Evolutionary conservation across 1,284 basidiomycete genomes (phyloP), one percentile per base, ranked within the genome.

Genomic region (Tremellales sp.): DNA sequence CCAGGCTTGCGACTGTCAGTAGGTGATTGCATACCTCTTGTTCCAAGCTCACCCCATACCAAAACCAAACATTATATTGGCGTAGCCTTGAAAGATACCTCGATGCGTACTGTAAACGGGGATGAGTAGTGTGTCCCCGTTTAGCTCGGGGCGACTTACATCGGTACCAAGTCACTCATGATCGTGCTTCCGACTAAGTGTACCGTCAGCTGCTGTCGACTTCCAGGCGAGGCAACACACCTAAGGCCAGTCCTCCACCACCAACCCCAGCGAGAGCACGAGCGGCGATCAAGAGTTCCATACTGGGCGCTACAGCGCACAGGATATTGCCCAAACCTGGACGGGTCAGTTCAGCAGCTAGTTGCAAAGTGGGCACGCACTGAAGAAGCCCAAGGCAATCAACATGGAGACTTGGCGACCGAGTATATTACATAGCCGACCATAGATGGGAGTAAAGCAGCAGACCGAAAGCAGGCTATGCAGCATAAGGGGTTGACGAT

Each of bases 391-490:
- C 48, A 92, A 72, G 5, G 83, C 89, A 35, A 89, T 73, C 53
- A 93, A 75, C 54, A 74, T 70, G 1, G 72, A 85, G 32, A 84
- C 82, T 72, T 86, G 87, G 40, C 90, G 79, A 16, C 89, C 89
- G 57, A 94, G 73, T 58, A 92, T 89, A 72, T 93, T 87, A 53
- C 86, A 83, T 48, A 94, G 76, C 49, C 88, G 81, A 38, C 90
- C 87, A 75, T 91, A 92, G 57, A 92, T 75, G 47, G 88, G 88
- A 16, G 87, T 91, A 65, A 92, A 91, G 72, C 87, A 91, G 68
- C 71, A 93, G 39, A 92, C 83, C 33, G 86, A 88, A 39, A 93
- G 76, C 53, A 93, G 76, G 73, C 65, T 67, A 34, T 5, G 6
- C 41, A 35, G n/a, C 10, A 41, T 31, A 8, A 12, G 22, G 6